Conservation (phyloP, 345 rosid genomes). For the Gossypium turneri region DNA sequence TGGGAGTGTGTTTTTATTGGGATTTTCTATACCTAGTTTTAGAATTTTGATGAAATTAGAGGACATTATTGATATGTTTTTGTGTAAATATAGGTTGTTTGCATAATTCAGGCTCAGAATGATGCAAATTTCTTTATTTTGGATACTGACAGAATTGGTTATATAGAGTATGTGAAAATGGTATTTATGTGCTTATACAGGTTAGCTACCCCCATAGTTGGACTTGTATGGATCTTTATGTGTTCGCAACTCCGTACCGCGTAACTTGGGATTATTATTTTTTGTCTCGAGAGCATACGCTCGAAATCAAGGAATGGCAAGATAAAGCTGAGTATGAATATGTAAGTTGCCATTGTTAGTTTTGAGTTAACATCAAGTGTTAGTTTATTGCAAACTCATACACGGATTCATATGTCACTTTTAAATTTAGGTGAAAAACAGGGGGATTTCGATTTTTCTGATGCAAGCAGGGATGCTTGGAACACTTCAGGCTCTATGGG, state of each 20-base stretch:
- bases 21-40: background rate
- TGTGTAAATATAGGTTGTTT: background rate
- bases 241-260: constrained; percentile 92
- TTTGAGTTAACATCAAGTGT: background rate
- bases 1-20: background rate
- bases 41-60: background rate
- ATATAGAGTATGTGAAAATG: constrained; percentile 7
- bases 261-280: constrained; percentile 98
- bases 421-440: constrained; percentile 63
- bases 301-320: constrained; percentile 80
- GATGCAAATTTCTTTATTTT: constrained; percentile 8
- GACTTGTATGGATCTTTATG: constrained; percentile 96
- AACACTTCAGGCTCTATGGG: constrained; percentile 90
- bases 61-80: background rate
- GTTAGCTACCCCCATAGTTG: constrained; percentile 80
- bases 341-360: constrained; percentile 39
- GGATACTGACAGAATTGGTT: background rate
- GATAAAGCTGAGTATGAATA: constrained; percentile 81
- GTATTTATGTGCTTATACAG: constrained; percentile 37
- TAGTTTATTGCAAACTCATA: background rate
- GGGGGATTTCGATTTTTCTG: constrained; percentile 88
- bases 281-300: constrained; percentile 74
- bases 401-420: background rate
- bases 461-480: constrained; percentile 99
- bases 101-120: constrained; percentile 14